phyloP scores from a whole-genome alignment of 345 rosid species.

The Trapa bicornis region DNA sequence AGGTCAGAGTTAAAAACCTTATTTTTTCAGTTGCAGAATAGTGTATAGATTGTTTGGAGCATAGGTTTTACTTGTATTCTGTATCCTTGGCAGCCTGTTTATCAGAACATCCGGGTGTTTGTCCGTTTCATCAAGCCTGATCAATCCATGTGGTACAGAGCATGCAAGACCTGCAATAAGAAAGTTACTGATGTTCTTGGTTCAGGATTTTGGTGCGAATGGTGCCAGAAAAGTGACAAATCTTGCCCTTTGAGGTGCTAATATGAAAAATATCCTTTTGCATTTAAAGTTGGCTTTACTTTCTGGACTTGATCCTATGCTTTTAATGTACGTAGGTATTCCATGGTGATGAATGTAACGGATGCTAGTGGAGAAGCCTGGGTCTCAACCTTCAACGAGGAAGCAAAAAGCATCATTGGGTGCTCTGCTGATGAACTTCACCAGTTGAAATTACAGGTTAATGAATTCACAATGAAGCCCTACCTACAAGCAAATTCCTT shows the following conservation, averaged over 20 bases:
- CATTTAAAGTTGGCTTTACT: neutral
- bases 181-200: constrained; percentile 83
- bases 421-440: constrained; percentile 83
- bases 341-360: constrained; percentile 51
- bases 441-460: constrained; percentile 54
- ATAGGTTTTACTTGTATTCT: neutral
- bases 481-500: neutral
- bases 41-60: neutral
- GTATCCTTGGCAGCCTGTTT: constrained; percentile 44
- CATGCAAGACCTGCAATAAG: constrained; percentile 90
- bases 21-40: neutral
- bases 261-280: neutral
- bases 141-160: constrained; percentile 91
- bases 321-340: constrained; percentile 33
- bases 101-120: constrained; percentile 46
- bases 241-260: constrained; percentile 62
- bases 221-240: constrained; percentile 77
- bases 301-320: neutral
- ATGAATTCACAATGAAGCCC: neutral
- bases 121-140: constrained; percentile 76
- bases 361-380: constrained; percentile 78
- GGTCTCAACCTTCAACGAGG: constrained; percentile 66
- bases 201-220: constrained; percentile 96
- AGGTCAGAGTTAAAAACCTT: constrained; percentile 34
- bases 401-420: constrained; percentile 64